phyloP scores from a whole-genome alignment of 192 early-diverging fungal species.

The Coemansia brasiliensis region DNA sequence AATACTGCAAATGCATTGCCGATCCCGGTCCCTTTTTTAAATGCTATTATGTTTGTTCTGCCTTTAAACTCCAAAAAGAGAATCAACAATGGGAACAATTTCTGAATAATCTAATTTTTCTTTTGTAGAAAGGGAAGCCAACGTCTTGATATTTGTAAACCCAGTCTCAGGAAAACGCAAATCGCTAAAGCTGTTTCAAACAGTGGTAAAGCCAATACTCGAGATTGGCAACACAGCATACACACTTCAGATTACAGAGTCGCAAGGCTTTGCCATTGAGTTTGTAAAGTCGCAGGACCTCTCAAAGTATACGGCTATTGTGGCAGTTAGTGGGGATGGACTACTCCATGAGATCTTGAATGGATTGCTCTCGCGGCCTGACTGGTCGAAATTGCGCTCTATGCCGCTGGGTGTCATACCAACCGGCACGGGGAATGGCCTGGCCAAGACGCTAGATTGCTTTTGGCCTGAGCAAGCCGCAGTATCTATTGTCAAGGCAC shows the following conservation, averaged over 20 bases:
- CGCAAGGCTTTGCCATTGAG: slow-evolving; percentile 26
- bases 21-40: neutral
- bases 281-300: slow-evolving; percentile 42
- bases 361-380: slow-evolving; percentile 38
- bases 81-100: neutral
- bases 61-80: neutral
- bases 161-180: slow-evolving; percentile 47
- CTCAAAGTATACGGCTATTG: slow-evolving; percentile 29
- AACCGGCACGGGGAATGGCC: slow-evolving; percentile 49
- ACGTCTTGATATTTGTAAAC: slow-evolving; percentile 43
- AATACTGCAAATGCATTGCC: neutral
- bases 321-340: slow-evolving; percentile 52
- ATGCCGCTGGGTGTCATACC: slow-evolving; percentile 50
- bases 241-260: slow-evolving; percentile 41
- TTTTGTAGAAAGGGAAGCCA: slow-evolving; percentile 23
- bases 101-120: too few relatives aligned
- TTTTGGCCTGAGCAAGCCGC: slow-evolving; percentile 55
- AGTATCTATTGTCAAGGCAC: slow-evolving; percentile 55
- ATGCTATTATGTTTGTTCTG: neutral
- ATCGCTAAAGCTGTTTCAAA: slow-evolving; percentile 41
- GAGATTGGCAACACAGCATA: slow-evolving; percentile 34
- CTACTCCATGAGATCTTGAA: slow-evolving; percentile 53
- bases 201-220: slow-evolving; percentile 51
- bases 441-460: slow-evolving; percentile 50
- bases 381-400: slow-evolving; percentile 41